Base-by-base conservation (phyloP, 768 basidiomycete genomes). In the Russula olivacea region DNA sequence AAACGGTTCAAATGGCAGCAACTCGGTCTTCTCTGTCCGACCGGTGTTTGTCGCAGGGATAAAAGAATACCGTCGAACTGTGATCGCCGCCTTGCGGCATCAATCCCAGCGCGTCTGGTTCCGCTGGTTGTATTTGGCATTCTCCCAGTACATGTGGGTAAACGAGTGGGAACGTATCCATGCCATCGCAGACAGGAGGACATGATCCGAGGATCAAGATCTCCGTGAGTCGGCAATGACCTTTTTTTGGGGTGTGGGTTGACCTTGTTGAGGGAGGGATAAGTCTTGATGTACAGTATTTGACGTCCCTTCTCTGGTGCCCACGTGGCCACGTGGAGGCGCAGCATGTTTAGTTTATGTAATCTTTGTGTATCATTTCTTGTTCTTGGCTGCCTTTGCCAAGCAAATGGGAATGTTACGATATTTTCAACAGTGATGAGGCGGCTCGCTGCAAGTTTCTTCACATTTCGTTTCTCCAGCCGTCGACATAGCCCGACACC, bases 71-170 rank as follows among this genome's bases (percentile, higher is more conserved):
- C 50, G 74, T 56, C 77, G 71, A 25, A 83, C 87, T 3, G 70
- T 89, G 14, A 69, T 74, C 30, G 92, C 93, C 7, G 93, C 94
- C 86, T 73, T 75, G 64, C 75, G 79, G 61, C 94, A 97, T 68
- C 65, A 75, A 58, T 85, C 84, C 63, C 94, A 97, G 76, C 74
- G 92, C 62, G 83, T 84, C 48, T 95, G 93, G 93, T 96, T 93
- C 76, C 82, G 94, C 47, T 92, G 88, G 83, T 75, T 94, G 60
- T 90, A 93, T 70, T 78, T 95, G 43, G 66, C 74, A 23, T 90
- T 87, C 70, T 93, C 91, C 19, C 80, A 88, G 61, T 93, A 94
- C 71, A 89, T 96, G 91, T 96, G 94, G 93, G 83, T 90, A 30
- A 94, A 94, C 66, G 87, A 90, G 66, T 91, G 91, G 83, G 77